phyloP scores from a whole-genome alignment of 805 yeast genomes.

The Jamesozyma jinghongensis region DNA sequence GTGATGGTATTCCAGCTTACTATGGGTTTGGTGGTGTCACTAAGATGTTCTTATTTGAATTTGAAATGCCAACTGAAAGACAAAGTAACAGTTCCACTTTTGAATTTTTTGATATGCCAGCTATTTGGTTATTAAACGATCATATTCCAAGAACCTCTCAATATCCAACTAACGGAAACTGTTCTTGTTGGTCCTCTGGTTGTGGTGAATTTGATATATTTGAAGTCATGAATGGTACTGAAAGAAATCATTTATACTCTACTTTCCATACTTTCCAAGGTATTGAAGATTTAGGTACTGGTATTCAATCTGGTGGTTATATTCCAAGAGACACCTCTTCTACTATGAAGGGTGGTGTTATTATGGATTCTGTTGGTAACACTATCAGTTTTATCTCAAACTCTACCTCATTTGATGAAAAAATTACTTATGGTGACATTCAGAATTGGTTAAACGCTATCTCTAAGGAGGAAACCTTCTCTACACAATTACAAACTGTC shows the following conservation, averaged over 20 bases:
- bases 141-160: conserved; percentile 69
- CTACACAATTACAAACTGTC: conserved; percentile 28
- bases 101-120: conserved; percentile 52
- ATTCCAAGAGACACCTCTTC: conserved; percentile 42
- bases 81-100: conserved; percentile 28
- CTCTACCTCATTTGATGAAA: conserved; percentile 38
- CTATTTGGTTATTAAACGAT: conserved; percentile 68
- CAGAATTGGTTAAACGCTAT: conserved; percentile 37
- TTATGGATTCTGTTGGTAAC: conserved; percentile 52
- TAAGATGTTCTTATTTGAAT: conserved; percentile 66
- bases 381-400: conserved; percentile 55
- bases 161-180: conserved; percentile 47
- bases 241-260: conserved; percentile 46
- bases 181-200: conserved; percentile 72
- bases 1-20: conserved; percentile 64
- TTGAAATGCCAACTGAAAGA: conserved; percentile 53
- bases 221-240: conserved; percentile 60
- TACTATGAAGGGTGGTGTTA: conserved; percentile 63
- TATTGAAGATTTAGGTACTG: conserved; percentile 50
- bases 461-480: conserved; percentile 18
- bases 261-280: conserved; percentile 69
- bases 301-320: conserved; percentile 48
- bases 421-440: conserved; percentile 39
- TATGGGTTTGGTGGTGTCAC: conserved; percentile 61
- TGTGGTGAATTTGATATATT: conserved; percentile 75